These are phyloP conservation scores for Bolboschoenoplectus hybrid DNA, from an alignment of 202 grass and related monocot species.

Conservation along the genomic window DNA sequence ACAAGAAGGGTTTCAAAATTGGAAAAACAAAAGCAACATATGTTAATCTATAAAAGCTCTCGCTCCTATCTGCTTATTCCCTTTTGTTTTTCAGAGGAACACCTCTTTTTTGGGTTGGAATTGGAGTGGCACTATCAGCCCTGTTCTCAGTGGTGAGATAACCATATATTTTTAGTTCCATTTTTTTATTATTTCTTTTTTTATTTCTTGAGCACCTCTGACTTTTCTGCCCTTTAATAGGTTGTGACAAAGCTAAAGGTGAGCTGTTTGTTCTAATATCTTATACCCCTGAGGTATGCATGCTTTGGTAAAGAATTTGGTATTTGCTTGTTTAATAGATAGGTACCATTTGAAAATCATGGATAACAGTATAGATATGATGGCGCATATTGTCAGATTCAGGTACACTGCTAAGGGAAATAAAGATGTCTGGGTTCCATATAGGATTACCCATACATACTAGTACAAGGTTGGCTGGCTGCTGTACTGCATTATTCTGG, in stretches of 20 bases:
- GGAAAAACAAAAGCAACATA: not conserved
- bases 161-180: constrained; percentile 21
- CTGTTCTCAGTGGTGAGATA: constrained; percentile 70
- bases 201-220: constrained; percentile 31
- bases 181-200: constrained; percentile 43
- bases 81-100: constrained; percentile 64
- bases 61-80: constrained; percentile 9
- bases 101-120: constrained; percentile 95
- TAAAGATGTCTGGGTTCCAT: constrained; percentile 10
- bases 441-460: not conserved
- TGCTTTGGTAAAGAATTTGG: not conserved
- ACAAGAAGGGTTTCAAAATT: not conserved
- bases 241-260: constrained; percentile 82
- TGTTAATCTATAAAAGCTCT: not conserved
- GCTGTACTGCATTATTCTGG: not conserved
- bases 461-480: not conserved
- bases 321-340: constrained; percentile 37
- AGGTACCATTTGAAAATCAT: constrained; percentile 42
- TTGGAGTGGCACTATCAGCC: constrained; percentile 84
- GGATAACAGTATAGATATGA: not conserved
- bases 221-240: constrained; percentile 39
- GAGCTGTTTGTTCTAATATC: constrained; percentile 41
- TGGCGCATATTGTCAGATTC: constrained; percentile 31
- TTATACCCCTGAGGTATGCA: constrained; percentile 5
- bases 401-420: constrained; percentile 29